A percentile compares a stretch with the other conserved stretches of the same genome.
phyloP scores from a whole-genome alignment of 352 stramenopile species.

The Globisporangium cystogenes region DNA sequence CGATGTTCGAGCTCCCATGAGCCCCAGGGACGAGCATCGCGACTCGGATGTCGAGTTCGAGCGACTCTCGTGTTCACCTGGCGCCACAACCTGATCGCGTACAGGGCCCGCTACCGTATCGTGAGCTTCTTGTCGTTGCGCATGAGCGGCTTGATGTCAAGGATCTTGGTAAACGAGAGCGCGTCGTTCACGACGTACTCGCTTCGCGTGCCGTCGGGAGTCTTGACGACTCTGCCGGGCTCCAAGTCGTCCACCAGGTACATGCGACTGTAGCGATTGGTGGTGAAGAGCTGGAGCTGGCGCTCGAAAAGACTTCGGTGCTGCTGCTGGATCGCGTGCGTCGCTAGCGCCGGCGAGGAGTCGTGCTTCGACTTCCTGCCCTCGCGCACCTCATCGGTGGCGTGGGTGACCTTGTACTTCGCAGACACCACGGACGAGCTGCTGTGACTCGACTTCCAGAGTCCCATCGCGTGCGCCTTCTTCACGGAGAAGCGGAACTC shows the following conservation, averaged over 20 bases:
- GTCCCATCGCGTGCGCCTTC: slow-evolving; percentile 20
- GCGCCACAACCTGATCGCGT: too few species aligned
- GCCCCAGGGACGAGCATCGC: too few species aligned
- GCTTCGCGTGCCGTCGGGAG: slow-evolving; percentile 14
- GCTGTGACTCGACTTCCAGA: slow-evolving; percentile 9
- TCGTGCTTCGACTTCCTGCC: too few species aligned
- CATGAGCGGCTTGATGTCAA: slow-evolving; percentile 56
- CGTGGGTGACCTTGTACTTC: neutral
- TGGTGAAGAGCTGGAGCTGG: slow-evolving; percentile 22
- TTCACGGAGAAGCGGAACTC: slow-evolving; percentile 20
- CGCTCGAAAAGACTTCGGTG: slow-evolving; percentile 38
- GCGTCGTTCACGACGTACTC: slow-evolving; percentile 35
- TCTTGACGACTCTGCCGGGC: slow-evolving; percentile 24
- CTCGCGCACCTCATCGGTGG: neutral
- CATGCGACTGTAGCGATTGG: slow-evolving; percentile 24
- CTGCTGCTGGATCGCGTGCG: too few species aligned
- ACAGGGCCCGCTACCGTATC: neutral
- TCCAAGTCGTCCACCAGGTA: slow-evolving; percentile 34
- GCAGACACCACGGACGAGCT: neutral
- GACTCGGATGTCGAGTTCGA: too few species aligned
- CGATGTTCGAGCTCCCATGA: too few species aligned
- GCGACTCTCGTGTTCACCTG: neutral
- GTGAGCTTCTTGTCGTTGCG: slow-evolving; percentile 37
- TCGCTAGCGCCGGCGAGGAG: too few species aligned
- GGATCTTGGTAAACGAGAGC: slow-evolving; percentile 35